Evolutionary conservation across 306 rosid species (phyloP), one percentile per base, ranked within the genome.

Genomic region (Dicorynia guianensis): DNA sequence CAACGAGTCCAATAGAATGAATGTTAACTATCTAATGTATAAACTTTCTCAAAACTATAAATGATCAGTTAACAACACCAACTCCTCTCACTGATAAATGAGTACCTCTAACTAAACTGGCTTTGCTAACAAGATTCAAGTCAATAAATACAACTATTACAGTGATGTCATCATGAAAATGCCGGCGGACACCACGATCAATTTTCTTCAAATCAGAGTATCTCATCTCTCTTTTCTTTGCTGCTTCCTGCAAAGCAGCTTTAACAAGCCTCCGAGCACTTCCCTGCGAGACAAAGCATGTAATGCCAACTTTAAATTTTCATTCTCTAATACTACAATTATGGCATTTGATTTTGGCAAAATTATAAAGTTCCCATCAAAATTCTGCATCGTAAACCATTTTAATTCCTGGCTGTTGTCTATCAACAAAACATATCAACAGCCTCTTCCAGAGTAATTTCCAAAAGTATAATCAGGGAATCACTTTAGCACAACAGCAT

Each of bases 181-280:
- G 96, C 53, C 97, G 90, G 61, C 97, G 97, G 17, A 93, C 91
- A 30, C 97, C 97, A 0, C 97, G 90, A 30, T 93, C 96, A 30
- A 93, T 93, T 71, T 93, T 89, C 87, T 82, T 93, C 86, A 93
- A 76, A 74, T 93, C 97, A 2, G 97, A 88, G 82, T 93, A 93
- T 68, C 97, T 89, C 97, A 93, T 93, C 86, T 93, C 98, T 78
- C 98, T 80, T 73, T 93, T 90, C 77, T 90, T 93, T 6, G 98
- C 98, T n/a, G 98, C 98, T 81, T 87, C 98, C 75, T 74, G 91
- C 77, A 90, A 78, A 57, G 98, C 94, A 40, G 81, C 77, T 87
- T 87, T 90, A 78, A 93, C 89, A 63, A 93, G 88, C 80, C 88
- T 88, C 82, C 92, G 82, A 35, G 98, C 98, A 71, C 87, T 90